phyloP scores from a whole-genome alignment of 2,329 filamentous ascomycete genomes.

The Huntiella omanensis region DNA sequence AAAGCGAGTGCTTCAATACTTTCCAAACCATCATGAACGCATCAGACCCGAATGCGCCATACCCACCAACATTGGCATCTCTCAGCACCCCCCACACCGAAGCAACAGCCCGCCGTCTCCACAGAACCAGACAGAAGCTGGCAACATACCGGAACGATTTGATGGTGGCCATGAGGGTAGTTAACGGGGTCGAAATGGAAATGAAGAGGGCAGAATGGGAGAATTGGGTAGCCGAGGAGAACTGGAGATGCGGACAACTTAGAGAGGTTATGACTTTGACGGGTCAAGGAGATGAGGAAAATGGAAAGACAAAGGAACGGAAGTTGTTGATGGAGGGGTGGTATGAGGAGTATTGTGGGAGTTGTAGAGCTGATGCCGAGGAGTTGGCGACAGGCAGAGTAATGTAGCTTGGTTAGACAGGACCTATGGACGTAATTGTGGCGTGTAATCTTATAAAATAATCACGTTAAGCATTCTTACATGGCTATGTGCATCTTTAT shows the following conservation, averaged over 20 bases:
- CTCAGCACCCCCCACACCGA: constrained; percentile 26
- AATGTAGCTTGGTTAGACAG: too few species aligned
- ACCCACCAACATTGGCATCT: constrained; percentile 23
- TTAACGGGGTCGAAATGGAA: constrained; percentile 77
- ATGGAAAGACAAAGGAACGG: background rate
- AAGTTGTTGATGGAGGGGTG: constrained; percentile 22
- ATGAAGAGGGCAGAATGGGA: constrained; percentile 81
- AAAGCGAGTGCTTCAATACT: constrained; percentile 26
- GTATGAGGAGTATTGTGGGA: constrained; percentile 36
- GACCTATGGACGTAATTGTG: too few species aligned
- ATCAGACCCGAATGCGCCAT: constrained; percentile 36
- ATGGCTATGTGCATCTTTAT: too few species aligned
- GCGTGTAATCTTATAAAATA: too few species aligned
- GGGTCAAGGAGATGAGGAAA: background rate
- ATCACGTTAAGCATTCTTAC: too few species aligned
- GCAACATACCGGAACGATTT: constrained; percentile 77
- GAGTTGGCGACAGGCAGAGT: constrained; percentile 12
- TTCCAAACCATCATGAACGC: constrained; percentile 40
- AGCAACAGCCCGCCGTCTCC: constrained; percentile 38
- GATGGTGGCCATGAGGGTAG: constrained; percentile 71
- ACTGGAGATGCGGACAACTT: constrained; percentile 50
- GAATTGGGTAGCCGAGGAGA: constrained; percentile 73
- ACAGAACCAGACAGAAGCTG: constrained; percentile 64
- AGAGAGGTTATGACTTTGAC: constrained; percentile 6
- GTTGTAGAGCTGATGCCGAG: constrained; percentile 29